Evolutionary conservation across 495 filamentous ascomycete genomes (phyloP), one percentile per base, ranked within the genome.

Genomic region (Glarea lozoyensis): DNA sequence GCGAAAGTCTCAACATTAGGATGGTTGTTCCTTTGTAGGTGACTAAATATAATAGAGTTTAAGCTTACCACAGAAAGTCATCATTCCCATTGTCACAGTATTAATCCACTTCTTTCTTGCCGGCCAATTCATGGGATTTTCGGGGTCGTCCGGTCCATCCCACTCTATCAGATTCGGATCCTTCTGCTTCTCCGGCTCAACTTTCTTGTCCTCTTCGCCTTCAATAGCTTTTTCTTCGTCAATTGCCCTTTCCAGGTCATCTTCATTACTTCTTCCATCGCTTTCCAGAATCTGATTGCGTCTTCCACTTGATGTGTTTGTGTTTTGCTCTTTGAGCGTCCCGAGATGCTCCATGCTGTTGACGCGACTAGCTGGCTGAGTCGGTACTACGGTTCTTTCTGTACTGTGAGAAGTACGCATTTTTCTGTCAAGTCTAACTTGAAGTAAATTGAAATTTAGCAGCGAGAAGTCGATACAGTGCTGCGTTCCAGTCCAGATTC

Each of bases 81-180:
- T 72, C 50, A 76, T 58, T 4, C 72, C 72, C 60, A 78, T 74
- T 10, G 77, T 44, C 16, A 76, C 39, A 0, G 75, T 79, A 0
- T 68, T 68, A 9, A 71, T 40, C 21, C 68, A 62, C 60, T 84
- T 86, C 59, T 82, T 84, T 27, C 43, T 50, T 31, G 72, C 66
- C 0, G 72, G 62, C 80, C 81, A 86, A 59, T 86, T 84, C 43
- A 77, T 46, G 0, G 81, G 79, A 17, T 63, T 61, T 56, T 82
- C 82, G 0, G 80, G 78, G 54, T 86, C 81, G 40, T 80, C 69
- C 0, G 72, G 69, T 1, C 82, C 81, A 16, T 84, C 78, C 48
- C 84, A 86, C 50, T 81, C 79, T 18, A 85, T 76, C 11, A 58
- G 34, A 43, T 54, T 54, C 1, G 46, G 50, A 24, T 54, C 50